phyloP scores from a whole-genome alignment of 2,329 filamentous ascomycete species.

The Aspergillus sclerotialis region DNA sequence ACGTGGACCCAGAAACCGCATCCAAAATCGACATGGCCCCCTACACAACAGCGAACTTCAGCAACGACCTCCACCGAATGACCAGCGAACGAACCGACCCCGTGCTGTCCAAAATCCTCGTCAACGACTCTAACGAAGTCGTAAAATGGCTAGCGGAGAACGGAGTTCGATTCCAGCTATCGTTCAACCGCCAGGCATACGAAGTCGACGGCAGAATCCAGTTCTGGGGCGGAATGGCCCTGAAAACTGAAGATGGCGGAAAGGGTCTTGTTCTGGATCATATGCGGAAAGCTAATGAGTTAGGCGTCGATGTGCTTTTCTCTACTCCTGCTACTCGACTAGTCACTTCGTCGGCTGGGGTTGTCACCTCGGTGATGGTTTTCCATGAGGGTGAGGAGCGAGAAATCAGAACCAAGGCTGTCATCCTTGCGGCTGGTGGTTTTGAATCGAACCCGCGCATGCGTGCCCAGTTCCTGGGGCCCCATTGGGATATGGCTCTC shows the following conservation, averaged over 20 bases:
- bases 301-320: constrained; percentile 42
- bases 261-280: constrained; percentile 52
- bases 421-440: constrained; percentile 47
- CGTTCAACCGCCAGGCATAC: constrained; percentile 61
- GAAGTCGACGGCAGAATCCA: constrained; percentile 53
- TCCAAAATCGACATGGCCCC: constrained; percentile 51
- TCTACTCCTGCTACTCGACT: constrained; percentile 36
- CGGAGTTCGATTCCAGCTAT: constrained; percentile 53
- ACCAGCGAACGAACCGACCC: constrained; percentile 49
- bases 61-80: constrained; percentile 50
- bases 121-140: constrained; percentile 45
- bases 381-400: constrained; percentile 6
- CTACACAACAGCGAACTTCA: constrained; percentile 51
- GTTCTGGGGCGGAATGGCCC: constrained; percentile 61
- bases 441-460: constrained; percentile 57
- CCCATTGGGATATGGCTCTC: constrained; percentile 55
- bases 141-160: constrained; percentile 51
- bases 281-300: constrained; percentile 33
- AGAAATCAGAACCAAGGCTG: constrained; percentile 13
- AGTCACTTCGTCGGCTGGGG: constrained; percentile 10
- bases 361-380: constrained; percentile 15
- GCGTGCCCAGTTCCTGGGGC: constrained; percentile 49
- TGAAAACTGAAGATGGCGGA: constrained; percentile 54
- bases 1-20: constrained; percentile 43
- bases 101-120: constrained; percentile 41